Conservation (phyloP, 139 green algal genomes). For the Auxenochlorella pyrenoidosa region DNA sequence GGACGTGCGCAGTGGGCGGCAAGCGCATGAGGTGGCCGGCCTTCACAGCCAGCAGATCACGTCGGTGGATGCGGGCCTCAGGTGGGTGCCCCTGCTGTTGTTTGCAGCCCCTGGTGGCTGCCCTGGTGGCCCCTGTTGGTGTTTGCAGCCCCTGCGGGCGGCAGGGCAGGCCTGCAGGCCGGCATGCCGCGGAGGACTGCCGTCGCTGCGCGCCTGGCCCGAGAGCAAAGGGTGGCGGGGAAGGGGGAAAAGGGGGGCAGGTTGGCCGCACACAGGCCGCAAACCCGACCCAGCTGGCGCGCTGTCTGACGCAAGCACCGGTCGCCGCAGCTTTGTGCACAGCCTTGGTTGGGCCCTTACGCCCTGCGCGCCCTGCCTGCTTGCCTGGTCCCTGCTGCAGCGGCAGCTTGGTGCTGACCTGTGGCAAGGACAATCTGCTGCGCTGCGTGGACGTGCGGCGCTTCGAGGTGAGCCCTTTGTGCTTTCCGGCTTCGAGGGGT, state of each 20-base stretch:
- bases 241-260: too few relatives aligned
- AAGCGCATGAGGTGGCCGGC: slow-evolving; percentile 49
- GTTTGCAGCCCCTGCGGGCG: too few relatives aligned
- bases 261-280: not conserved
- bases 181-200: too few relatives aligned
- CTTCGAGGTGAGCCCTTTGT: slow-evolving; percentile 36
- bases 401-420: slow-evolving; percentile 48
- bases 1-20: slow-evolving; percentile 58
- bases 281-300: not conserved
- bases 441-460: slow-evolving; percentile 49
- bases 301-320: not conserved
- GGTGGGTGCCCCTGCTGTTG: not conserved
- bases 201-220: too few relatives aligned
- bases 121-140: too few relatives aligned
- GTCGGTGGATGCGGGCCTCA: slow-evolving; percentile 29
- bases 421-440: slow-evolving; percentile 61
- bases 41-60: slow-evolving; percentile 51
- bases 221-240: too few relatives aligned
- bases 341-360: not conserved
- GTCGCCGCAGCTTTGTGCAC: not conserved
- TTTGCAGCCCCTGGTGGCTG: not conserved
- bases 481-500: too few relatives aligned
- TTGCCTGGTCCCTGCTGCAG: not conserved
- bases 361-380: not conserved
- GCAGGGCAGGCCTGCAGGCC: too few relatives aligned